A percentile compares a stretch with the other conserved stretches of the same genome.
These are phyloP conservation scores for Colletotrichum sp. DNA, from an alignment of 2,329 filamentous ascomycete genomes.

Conservation along the genomic window DNA sequence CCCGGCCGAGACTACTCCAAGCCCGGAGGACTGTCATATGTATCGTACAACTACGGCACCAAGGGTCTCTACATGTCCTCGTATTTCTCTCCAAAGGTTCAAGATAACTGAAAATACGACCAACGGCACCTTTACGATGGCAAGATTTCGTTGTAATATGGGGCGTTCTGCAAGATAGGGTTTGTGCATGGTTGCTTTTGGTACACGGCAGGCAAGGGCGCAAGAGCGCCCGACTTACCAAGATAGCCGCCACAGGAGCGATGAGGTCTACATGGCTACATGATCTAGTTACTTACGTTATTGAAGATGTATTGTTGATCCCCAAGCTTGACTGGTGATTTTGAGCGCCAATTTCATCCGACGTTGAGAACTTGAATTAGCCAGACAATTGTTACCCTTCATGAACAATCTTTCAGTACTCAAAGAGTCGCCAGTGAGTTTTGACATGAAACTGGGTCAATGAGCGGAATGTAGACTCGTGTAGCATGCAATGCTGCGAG, in stretches of 20 bases:
- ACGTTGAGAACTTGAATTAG: background rate
- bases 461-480: background rate
- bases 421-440: background rate
- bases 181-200: background rate
- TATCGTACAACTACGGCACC: background rate
- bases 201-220: background rate
- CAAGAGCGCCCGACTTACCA: background rate
- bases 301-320: background rate
- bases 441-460: background rate
- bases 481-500: background rate
- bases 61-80: slow-evolving; percentile 13
- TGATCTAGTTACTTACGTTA: background rate
- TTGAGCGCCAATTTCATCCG: background rate
- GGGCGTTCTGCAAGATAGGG: background rate
- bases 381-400: background rate
- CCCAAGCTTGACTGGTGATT: background rate
- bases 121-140: too few species aligned
- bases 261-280: rapidly evolving
- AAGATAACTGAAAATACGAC: background rate
- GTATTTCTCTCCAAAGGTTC: slow-evolving; percentile 1
- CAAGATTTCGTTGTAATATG: background rate
- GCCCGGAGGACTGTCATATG: background rate
- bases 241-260: background rate
- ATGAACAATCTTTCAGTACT: background rate
- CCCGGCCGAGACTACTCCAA: slow-evolving; percentile 3